Conservation (phyloP, 2,329 filamentous ascomycete species). For the Ceratocystis harringtonii region DNA sequence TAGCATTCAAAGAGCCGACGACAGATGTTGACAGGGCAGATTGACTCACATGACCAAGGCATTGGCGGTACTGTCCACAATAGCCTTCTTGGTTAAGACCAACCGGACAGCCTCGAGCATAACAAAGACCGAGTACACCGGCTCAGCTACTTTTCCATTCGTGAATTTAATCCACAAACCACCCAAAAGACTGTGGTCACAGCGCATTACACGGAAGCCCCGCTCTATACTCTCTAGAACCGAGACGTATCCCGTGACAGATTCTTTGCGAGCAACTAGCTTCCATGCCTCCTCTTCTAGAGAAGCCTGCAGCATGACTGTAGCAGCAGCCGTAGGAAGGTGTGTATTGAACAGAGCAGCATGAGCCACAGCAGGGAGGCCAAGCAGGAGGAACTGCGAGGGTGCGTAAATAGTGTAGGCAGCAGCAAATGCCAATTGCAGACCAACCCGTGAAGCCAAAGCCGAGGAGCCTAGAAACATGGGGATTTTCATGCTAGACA, state of each 20-base stretch:
- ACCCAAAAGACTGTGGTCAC: slow-evolving; percentile 85
- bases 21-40: background rate
- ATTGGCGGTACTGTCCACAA: slow-evolving; percentile 50
- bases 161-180: slow-evolving; percentile 63
- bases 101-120: slow-evolving; percentile 87
- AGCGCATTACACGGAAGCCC: slow-evolving; percentile 70
- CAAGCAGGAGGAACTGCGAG: slow-evolving; percentile 39
- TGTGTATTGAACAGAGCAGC: slow-evolving; percentile 61
- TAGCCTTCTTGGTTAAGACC: slow-evolving; percentile 42
- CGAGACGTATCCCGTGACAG: slow-evolving; percentile 80
- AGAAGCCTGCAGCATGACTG: slow-evolving; percentile 47
- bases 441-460: slow-evolving; percentile 52
- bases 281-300: slow-evolving; percentile 53
- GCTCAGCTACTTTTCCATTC: slow-evolving; percentile 52
- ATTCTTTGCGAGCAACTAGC: slow-evolving; percentile 69
- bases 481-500: slow-evolving; percentile 29
- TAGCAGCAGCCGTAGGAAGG: slow-evolving; percentile 45
- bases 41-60: slow-evolving; percentile 67
- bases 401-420: slow-evolving; percentile 43
- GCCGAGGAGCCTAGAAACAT: slow-evolving; percentile 45
- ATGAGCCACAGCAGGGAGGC: slow-evolving; percentile 59
- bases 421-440: slow-evolving; percentile 53
- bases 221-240: slow-evolving; percentile 61
- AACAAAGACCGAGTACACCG: slow-evolving; percentile 90
- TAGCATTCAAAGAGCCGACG: background rate